Evolutionary conservation across 2,329 filamentous ascomycete genomes (phyloP), one percentile per base, ranked within the genome.

Genomic region (Pseudomassariella vexata): DNA sequence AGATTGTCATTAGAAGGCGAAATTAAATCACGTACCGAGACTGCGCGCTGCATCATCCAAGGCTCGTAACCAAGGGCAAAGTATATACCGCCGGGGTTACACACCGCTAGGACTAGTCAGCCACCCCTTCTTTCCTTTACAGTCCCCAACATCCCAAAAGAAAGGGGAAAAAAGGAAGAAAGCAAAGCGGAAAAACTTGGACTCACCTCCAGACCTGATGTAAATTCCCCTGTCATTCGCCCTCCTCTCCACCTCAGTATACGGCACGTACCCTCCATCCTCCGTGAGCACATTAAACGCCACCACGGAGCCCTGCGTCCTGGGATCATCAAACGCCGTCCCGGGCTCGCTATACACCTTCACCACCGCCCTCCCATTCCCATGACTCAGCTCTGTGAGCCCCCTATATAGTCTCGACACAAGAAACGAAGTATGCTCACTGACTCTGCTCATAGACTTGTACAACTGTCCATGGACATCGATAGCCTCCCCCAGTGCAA

Each of bases 401-500:
- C 58, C 60, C 7, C 63, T 53, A 39, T 72, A 68, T 3, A 82
- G 44, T 6, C 55, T 52, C n/a, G 58, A 56, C 1, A 65, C 65
- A 4, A 83, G 61, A 42, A 64, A 66, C 9, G 65, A 61, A 3
- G 75, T 75, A 48, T 82, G 75, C 10, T 63, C 57, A 3, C 76
- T 77, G 31, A 82, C 65, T 34, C 63, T 61, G n/a, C 62, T 56
- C 66, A 82, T 76, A 5, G 66, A 70, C 2, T 68, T 68, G 46
- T 72, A 82, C 3, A 83, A 52, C 19, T 63, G 57, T 20, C 55
- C 48, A 48, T 82, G 75, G 0, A 68, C 66, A 21, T 69, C 64
- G 19, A 82, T 71, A 3, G 76, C 76, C 36, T 75, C 65, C 3
- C 68, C 70, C 14, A 82, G 59, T 0, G 78, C 78, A 32, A 82